A percentile compares a stretch with the other conserved stretches of the same genome.
Conservation (phyloP, 2,329 filamentous ascomycete species). For the Rachicladosporium sp. region DNA sequence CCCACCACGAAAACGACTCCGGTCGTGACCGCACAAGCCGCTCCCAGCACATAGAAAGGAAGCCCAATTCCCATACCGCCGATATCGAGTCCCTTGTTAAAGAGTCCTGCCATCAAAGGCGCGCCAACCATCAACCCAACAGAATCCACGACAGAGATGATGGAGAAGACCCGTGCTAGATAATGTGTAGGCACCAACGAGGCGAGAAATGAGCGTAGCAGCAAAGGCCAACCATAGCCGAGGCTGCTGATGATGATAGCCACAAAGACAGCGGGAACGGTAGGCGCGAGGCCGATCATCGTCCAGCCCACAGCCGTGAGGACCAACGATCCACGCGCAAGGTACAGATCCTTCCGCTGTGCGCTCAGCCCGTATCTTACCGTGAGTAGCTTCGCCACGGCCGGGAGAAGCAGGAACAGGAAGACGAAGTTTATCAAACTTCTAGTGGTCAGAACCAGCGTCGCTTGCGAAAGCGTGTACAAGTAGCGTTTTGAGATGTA, state of each 20-base stretch:
- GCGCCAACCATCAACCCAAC: conserved; percentile 35
- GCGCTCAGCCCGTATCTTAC: conserved; percentile 10
- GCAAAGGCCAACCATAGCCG: conserved; percentile 32
- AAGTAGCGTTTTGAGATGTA: conserved; percentile 41
- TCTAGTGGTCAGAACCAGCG: conserved; percentile 21
- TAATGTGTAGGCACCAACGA: conserved; percentile 42
- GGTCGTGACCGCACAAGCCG: conserved; percentile 17
- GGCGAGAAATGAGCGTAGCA: conserved; percentile 41
- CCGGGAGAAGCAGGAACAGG: conserved; percentile 21
- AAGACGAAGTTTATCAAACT: conserved; percentile 18
- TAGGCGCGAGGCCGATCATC: conserved; percentile 20
- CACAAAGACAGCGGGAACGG: conserved; percentile 13
- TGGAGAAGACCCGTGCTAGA: conserved; percentile 42
- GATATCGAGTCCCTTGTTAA: conserved; percentile 34
- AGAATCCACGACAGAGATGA: conserved; percentile 40
- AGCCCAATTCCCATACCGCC: conserved; percentile 40
- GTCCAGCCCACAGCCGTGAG: conserved; percentile 18
- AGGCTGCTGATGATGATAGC: conserved; percentile 36
- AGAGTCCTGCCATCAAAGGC: conserved; percentile 36
- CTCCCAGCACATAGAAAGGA: conserved; percentile 32
- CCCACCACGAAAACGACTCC: conserved; percentile 11
- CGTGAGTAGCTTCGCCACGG: conserved; percentile 14
- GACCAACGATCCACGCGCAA: conserved; percentile 19
- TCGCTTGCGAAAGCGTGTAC: conserved; percentile 30
- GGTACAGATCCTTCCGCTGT: conserved; percentile 20